A percentile compares a stretch with the other conserved stretches of the same genome.
Evolutionary conservation across 176 grass and related monocot genomes (phyloP).

Genomic region (Bromus sterilis): DNA sequence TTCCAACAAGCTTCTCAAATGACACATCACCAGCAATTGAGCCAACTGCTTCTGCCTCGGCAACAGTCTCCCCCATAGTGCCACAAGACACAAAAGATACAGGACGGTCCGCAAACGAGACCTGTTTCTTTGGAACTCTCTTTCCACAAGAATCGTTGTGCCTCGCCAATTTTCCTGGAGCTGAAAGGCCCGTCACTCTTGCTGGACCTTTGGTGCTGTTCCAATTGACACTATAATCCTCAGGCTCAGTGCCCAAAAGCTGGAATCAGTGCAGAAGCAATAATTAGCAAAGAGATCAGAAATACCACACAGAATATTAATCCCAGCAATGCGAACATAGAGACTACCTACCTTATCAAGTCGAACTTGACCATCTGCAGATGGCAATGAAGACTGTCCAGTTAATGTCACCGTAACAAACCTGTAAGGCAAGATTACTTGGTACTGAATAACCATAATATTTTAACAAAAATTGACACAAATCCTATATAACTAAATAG

Average conservation of each 20-base stretch:
- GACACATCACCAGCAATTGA: conserved; percentile 20
- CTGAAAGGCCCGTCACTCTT: conserved; percentile 15
- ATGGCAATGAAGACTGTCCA: conserved; percentile 62
- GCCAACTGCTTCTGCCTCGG: conserved; percentile 27
- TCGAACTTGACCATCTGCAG: conserved; percentile 49
- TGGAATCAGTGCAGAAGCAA: conserved; percentile 21
- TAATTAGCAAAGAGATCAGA: conserved; percentile 8
- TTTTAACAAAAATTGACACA: neutral
- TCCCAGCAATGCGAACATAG: neutral
- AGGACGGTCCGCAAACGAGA: conserved; percentile 45
- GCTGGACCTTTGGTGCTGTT: conserved; percentile 30
- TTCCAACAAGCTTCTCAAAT: conserved; percentile 20
- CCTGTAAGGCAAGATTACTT: conserved; percentile 40
- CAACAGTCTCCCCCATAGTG: conserved; percentile 50
- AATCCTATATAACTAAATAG: neutral
- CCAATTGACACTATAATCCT: conserved; percentile 50
- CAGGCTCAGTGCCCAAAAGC: conserved; percentile 57
- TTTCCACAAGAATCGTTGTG: conserved; percentile 27
- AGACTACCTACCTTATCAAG: conserved; percentile 62
- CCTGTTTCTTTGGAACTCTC: conserved; percentile 22
- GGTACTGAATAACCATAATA: neutral
- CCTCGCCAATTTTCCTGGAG: conserved; percentile 37
- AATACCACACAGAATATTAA: neutral
- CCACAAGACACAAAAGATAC: conserved; percentile 79
- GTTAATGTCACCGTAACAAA: conserved; percentile 86